Conservation (phyloP, 2,329 filamentous ascomycete genomes). For the Microdochium paspali region DNA sequence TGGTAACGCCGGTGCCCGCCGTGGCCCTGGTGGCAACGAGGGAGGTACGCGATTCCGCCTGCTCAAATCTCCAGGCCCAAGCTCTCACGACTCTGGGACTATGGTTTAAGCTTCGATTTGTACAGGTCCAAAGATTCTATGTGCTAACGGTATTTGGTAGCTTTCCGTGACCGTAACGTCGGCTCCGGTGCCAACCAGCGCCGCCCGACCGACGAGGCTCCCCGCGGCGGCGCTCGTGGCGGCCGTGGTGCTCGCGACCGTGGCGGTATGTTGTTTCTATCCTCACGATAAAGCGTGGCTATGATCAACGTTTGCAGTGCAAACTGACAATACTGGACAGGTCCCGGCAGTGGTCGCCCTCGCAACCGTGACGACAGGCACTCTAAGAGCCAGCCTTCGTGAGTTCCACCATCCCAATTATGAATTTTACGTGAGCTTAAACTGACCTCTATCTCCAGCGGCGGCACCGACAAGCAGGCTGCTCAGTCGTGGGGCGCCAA, state of each 20-base stretch:
- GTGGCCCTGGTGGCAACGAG: conserved; percentile 67
- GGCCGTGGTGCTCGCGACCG: conserved; percentile 54
- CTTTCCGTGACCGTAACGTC: conserved; percentile 81
- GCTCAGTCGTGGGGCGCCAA: conserved; percentile 82
- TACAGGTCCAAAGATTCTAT: conserved; percentile 5
- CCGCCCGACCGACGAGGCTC: conserved; percentile 63
- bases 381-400: conserved; percentile 36
- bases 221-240: conserved; percentile 46
- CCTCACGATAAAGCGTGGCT: background rate
- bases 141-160: conserved; percentile 32
- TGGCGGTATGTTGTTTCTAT: conserved; percentile 40
- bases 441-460: conserved; percentile 24
- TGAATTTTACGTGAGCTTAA: conserved; percentile 1
- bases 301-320: background rate
- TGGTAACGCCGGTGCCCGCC: conserved; percentile 32
- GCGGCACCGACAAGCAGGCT: conserved; percentile 78
- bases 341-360: conserved; percentile 40
- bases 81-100: background rate
- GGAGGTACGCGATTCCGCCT: conserved; percentile 56
- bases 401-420: conserved; percentile 11
- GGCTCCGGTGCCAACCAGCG: conserved; percentile 75
- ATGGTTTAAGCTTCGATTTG: conserved; percentile 1
- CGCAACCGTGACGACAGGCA: conserved; percentile 50
- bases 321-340: conserved; percentile 6
- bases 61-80: conserved; percentile 4